Evolutionary conservation across 257 asterid genomes (phyloP).

Genomic region (Eucommia ulmoides): DNA sequence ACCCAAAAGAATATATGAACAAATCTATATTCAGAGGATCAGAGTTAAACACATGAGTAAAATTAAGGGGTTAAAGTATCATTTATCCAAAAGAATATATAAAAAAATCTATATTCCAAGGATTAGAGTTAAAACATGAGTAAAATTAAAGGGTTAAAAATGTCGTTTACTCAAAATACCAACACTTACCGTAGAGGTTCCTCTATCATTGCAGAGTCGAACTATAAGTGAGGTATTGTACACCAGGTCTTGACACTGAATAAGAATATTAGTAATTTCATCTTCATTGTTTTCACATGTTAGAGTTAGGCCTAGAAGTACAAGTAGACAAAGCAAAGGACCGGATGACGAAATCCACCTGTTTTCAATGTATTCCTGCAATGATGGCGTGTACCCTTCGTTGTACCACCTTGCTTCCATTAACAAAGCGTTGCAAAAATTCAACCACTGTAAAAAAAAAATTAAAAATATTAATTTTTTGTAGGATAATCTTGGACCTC

Average conservation of each 20-base stretch:
- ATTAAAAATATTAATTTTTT: too few relatives aligned
- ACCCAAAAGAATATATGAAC: too few relatives aligned
- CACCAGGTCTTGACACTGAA: slow-evolving; percentile 18
- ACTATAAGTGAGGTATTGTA: slow-evolving; percentile 28
- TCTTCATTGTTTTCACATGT: slow-evolving; percentile 6
- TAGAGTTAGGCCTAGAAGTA: slow-evolving; percentile 23
- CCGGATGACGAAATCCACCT: slow-evolving; percentile 48
- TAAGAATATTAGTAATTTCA: slow-evolving; percentile 8
- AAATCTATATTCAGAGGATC: too few relatives aligned
- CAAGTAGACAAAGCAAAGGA: slow-evolving; percentile 31
- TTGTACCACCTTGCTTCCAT: slow-evolving; percentile 48
- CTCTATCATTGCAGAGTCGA: slow-evolving; percentile 53
- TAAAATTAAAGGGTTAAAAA: too few relatives aligned
- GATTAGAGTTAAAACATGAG: too few relatives aligned
- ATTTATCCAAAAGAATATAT: too few relatives aligned
- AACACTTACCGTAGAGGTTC: slow-evolving; percentile 39
- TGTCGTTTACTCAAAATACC: too few relatives aligned
- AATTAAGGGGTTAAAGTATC: too few relatives aligned
- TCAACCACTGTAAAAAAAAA: too few relatives aligned
- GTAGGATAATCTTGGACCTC: too few relatives aligned
- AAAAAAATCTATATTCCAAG: too few relatives aligned
- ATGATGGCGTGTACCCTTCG: slow-evolving; percentile 27
- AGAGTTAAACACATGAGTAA: too few relatives aligned
- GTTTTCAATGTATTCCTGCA: slow-evolving; percentile 34
- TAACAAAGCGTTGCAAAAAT: slow-evolving; percentile 34